A percentile compares a stretch with the other conserved stretches of the same genome.
Conservation (phyloP, 108 stramenopile species). For the Epithemia pelagica region DNA sequence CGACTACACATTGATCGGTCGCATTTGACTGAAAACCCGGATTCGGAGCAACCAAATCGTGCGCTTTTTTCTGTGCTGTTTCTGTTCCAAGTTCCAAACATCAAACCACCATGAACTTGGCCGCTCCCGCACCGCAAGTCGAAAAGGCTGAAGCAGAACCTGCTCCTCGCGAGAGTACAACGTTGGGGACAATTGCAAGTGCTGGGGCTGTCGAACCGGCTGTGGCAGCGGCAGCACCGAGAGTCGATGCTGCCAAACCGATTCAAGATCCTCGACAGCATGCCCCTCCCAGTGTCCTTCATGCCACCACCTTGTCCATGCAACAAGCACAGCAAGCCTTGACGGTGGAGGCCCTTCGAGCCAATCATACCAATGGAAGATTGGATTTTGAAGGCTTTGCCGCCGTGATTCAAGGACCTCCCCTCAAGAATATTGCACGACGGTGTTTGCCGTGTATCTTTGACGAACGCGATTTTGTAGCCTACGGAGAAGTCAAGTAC, state of each 20-base stretch:
- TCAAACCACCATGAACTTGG: too few species aligned
- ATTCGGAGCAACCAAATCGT: too few species aligned
- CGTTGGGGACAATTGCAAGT: constrained; percentile 5
- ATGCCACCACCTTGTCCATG: not conserved
- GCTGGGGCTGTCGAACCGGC: constrained; percentile 20
- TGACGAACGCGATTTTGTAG: constrained; percentile 52
- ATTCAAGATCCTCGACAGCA: constrained; percentile 14
- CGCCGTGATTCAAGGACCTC: constrained; percentile 39
- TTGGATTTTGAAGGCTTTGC: constrained; percentile 44
- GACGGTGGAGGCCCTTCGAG: not conserved
- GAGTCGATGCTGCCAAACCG: constrained; percentile 21
- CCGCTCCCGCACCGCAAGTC: constrained; percentile 49
- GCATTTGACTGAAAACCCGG: too few species aligned
- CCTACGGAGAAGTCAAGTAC: constrained; percentile 54
- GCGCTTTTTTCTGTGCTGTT: too few species aligned
- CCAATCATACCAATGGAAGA: not conserved
- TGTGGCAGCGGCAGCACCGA: constrained; percentile 6
- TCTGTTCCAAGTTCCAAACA: too few species aligned
- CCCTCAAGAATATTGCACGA: constrained; percentile 33
- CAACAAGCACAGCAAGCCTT: not conserved
- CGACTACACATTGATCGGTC: too few species aligned
- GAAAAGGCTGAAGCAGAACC: constrained; percentile 32
- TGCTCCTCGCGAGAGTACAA: constrained; percentile 10
- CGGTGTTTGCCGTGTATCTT: constrained; percentile 27
- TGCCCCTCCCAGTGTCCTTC: constrained; percentile 14